Percentiles rank a stretch among this genome's conserved stretches.
Evolutionary conservation across 2,329 filamentous ascomycete species (phyloP).

Genomic region (Intubia oerlemansii): DNA sequence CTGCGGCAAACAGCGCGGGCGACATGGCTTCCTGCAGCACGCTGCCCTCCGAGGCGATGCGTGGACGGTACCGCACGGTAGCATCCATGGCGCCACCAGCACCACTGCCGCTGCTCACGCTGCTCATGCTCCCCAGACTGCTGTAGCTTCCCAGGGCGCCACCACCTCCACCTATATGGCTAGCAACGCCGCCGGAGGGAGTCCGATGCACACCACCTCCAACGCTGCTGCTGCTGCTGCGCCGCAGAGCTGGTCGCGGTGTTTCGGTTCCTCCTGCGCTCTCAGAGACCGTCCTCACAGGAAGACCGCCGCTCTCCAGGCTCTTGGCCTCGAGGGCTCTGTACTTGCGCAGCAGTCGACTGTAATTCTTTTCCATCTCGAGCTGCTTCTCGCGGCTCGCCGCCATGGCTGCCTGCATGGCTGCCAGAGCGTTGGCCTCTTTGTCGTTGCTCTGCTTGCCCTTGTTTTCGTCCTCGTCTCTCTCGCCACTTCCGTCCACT

Average conservation of each 20-base stretch:
- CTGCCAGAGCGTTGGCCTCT: slow-evolving; percentile 15
- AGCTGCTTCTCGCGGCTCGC: slow-evolving; percentile 30
- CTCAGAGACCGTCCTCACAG: slow-evolving; percentile 1
- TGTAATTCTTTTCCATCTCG: slow-evolving; percentile 30
- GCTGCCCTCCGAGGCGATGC: too few species aligned
- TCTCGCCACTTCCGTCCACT: too few species aligned
- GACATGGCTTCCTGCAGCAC: too few species aligned
- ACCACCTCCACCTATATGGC: not conserved
- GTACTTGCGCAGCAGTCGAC: slow-evolving; percentile 27
- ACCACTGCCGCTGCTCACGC: too few species aligned
- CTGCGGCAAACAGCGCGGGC: too few species aligned
- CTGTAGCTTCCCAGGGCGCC: not conserved
- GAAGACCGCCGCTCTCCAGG: slow-evolving; percentile 3
- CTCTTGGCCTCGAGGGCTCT: slow-evolving; percentile 22
- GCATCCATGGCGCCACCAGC: too few species aligned
- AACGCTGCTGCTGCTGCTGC: slow-evolving; percentile 5
- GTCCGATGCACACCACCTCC: slow-evolving; percentile 12
- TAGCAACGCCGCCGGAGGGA: slow-evolving; percentile 1
- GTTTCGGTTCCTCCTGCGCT: slow-evolving; percentile 10
- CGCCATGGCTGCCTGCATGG: slow-evolving; percentile 24
- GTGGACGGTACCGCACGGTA: too few species aligned
- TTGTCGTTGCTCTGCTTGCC: slow-evolving; percentile 9
- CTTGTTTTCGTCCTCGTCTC: slow-evolving; percentile 3
- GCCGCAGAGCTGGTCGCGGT: slow-evolving; percentile 16
- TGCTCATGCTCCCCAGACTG: too few species aligned